These are phyloP conservation scores for Rachicladosporium sp. DNA, from an alignment of 2,329 filamentous ascomycete genomes.

Conservation along the genomic window DNA sequence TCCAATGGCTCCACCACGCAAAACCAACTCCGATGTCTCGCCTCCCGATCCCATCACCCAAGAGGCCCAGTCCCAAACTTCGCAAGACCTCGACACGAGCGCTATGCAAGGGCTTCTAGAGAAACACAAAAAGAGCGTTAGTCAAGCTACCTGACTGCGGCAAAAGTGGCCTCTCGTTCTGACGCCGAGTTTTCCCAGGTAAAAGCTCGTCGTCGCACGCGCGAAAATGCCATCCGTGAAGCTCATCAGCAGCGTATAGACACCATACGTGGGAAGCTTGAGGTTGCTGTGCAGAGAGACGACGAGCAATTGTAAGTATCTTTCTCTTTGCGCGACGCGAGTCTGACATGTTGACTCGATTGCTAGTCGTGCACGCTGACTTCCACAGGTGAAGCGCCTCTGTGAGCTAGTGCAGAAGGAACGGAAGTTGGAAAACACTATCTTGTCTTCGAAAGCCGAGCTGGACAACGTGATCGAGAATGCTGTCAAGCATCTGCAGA, in stretches of 20 bases:
- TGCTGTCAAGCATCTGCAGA: constrained; percentile 10
- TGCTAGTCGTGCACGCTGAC: constrained; percentile 1
- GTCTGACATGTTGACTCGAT: not conserved
- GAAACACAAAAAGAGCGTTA: not conserved
- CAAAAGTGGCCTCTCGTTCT: too few species aligned
- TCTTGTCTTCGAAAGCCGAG: constrained; percentile 6
- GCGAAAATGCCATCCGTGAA: constrained; percentile 1
- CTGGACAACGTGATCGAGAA: constrained; percentile 7
- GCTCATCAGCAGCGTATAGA: not conserved
- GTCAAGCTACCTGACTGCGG: not conserved
- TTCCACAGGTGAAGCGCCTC: constrained; percentile 13
- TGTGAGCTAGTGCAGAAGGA: constrained; percentile 11
- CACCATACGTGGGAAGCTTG: not conserved
- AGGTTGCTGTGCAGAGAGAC: not conserved
- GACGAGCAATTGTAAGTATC: not conserved
- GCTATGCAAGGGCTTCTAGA: not conserved
- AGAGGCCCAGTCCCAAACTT: constrained; percentile 1
- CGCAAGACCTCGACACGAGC: constrained; percentile 1
- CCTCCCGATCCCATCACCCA: not conserved
- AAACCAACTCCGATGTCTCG: too few species aligned
- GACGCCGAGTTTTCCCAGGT: not conserved
- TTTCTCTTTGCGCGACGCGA: not conserved
- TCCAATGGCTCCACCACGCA: too few species aligned
- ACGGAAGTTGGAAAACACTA: constrained; percentile 8
- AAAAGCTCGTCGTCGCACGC: constrained; percentile 1